Evolutionary conservation across 768 basidiomycete species (phyloP).

Genomic region (Boletellus emodensis): DNA sequence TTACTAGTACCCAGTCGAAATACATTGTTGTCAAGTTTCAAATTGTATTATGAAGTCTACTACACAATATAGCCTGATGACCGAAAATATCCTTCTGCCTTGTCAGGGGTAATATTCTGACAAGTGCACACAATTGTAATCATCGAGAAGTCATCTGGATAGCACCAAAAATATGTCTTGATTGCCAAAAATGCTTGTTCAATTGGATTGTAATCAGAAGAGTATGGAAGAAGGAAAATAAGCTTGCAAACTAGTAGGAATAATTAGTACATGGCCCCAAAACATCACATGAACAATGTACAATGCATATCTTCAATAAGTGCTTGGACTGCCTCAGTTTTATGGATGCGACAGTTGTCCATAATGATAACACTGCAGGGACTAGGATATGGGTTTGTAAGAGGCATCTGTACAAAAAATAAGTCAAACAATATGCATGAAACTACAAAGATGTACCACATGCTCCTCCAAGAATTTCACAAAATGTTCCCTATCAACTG

Average conservation of each 20-base stretch:
- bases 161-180: neutral
- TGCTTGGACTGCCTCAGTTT: constrained; percentile 15
- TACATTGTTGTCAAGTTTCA: too few species aligned
- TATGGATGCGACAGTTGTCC: constrained; percentile 24
- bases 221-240: constrained; percentile 24
- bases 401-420: neutral
- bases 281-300: constrained; percentile 1
- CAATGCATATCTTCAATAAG: constrained; percentile 16
- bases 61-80: constrained; percentile 2
- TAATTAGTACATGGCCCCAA: neutral
- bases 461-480: constrained; percentile 8
- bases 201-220: constrained; percentile 26
- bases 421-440: too few species aligned
- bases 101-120: constrained; percentile 1
- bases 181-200: constrained; percentile 18
- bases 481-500: constrained; percentile 9
- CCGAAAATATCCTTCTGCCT: constrained; percentile 2
- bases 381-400: neutral
- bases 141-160: neutral
- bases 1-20: too few species aligned
- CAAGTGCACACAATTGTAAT: neutral
- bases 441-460: constrained; percentile 4
- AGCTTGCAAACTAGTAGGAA: constrained; percentile 24
- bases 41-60: neutral
- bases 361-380: constrained; percentile 11